Base-by-base conservation (phyloP, 1,284 basidiomycete species). In the Apiotrichum siamense region DNA sequence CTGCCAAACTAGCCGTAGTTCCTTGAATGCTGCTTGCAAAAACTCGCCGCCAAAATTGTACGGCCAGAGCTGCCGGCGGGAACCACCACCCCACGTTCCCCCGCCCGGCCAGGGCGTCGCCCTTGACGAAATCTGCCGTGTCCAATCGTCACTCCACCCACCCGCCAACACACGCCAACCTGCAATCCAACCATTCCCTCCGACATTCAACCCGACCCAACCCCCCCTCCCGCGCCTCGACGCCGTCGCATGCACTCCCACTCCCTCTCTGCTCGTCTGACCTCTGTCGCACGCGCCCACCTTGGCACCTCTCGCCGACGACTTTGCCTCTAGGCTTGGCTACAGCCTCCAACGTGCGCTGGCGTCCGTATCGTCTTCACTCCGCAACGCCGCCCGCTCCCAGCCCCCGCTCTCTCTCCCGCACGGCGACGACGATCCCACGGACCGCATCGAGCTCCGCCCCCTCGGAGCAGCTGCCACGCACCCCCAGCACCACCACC, bases 291-390 rank as follows among this genome's bases (percentile, higher is more conserved):
- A 21, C 24, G 20, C 17, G 21, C 25, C 17, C 44, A 33, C 37
- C 43, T 31, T 32, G 24, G 17, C 36, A 23, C 12, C 37, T 18
- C 24, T 32, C 18, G 18, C 42, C 9, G 17, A n/a, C 32, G 23
- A 33, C 18, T 32, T 33, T 20, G 24, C 18, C 37, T 25, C 20
- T 17, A 24, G 44, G 49, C 47, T 57, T 35, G 51, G 47, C 47
- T 20, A 25, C 29, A 36, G 35, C 39, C 47, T 48, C 4, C 46
- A 47, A 39, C 46, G 46, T 47, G 38, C 46, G 46, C 41, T 47
- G 6, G 17, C 24, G 39, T 27, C 27, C 39, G 39, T 15, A 12
- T 41, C 39, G 7, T 26, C 24, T 17, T 26, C 39, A 6, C 11
- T 26, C n/a, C 17, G 40, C 24, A n/a, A 27, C 18, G 10, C 29